Evolutionary conservation across 2,329 filamentous ascomycete genomes (phyloP).

Genomic region (Talaromyces islandicus): DNA sequence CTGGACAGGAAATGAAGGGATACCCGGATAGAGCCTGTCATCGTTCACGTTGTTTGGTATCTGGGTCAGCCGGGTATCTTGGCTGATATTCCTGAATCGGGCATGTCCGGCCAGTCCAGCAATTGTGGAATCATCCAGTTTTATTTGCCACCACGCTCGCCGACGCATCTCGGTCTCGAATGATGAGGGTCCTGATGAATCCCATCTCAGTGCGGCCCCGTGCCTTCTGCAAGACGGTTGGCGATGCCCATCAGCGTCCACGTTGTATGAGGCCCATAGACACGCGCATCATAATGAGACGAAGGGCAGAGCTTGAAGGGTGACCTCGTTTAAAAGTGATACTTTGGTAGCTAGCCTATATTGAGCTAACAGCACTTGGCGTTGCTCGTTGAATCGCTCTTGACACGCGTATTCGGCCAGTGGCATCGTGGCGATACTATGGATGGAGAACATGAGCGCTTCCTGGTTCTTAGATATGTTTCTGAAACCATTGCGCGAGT

Average conservation of each 20-base stretch:
- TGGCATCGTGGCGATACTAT: conserved; percentile 19
- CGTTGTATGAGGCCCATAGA: neutral
- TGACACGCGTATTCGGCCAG: conserved; percentile 19
- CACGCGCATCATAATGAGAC: conserved; percentile 15
- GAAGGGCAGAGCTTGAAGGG: conserved; percentile 23
- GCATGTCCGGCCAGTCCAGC: conserved; percentile 68
- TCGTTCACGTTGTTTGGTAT: conserved; percentile 39
- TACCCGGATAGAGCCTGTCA: conserved; percentile 12
- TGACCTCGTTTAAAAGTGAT: conserved; percentile 19
- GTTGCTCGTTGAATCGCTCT: conserved; percentile 15
- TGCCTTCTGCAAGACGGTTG: conserved; percentile 68
- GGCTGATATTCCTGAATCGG: conserved; percentile 56
- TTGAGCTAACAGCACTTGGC: conserved; percentile 12
- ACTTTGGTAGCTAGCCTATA: conserved; percentile 19
- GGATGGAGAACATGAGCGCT: conserved; percentile 18
- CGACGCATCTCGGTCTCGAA: conserved; percentile 66
- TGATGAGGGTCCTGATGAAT: conserved; percentile 58
- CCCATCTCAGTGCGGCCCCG: conserved; percentile 68
- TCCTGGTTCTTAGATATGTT: neutral
- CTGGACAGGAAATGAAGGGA: conserved; percentile 11
- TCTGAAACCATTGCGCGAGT: neutral
- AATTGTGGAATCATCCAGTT: conserved; percentile 67
- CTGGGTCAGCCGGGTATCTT: conserved; percentile 66
- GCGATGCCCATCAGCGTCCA: conserved; percentile 57
- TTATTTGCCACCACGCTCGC: conserved; percentile 70